These are phyloP conservation scores for Trichoderma sp. DNA, from an alignment of 2,329 filamentous ascomycete species.

Conservation along the genomic window DNA sequence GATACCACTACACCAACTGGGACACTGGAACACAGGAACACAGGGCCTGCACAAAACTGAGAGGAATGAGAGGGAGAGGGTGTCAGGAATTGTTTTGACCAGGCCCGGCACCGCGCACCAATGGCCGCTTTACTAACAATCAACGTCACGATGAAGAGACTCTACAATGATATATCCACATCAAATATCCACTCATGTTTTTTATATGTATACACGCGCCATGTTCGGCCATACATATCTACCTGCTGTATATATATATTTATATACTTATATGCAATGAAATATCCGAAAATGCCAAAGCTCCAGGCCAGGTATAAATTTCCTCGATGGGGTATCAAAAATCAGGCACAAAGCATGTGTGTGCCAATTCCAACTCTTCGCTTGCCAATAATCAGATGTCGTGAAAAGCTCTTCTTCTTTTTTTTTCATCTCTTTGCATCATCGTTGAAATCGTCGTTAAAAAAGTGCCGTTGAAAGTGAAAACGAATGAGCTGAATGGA, in stretches of 20 bases:
- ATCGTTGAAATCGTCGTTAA: background rate
- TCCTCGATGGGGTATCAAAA: constrained; percentile 30
- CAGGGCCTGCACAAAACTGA: background rate
- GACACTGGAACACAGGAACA: background rate
- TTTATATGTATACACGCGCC: background rate
- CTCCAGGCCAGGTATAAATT: constrained; percentile 19
- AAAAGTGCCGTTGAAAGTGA: background rate
- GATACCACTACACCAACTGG: background rate
- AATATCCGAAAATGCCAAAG: constrained; percentile 20
- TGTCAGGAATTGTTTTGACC: background rate
- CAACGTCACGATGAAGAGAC: background rate
- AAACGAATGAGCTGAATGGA: background rate
- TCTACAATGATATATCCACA: background rate
- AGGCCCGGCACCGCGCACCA: background rate
- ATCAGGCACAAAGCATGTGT: constrained; percentile 11
- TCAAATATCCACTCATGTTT: background rate
- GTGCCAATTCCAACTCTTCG: constrained; percentile 17
- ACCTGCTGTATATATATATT: constrained; percentile 18
- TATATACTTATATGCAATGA: constrained; percentile 23
- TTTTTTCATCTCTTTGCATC: background rate
- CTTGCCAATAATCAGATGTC: background rate
- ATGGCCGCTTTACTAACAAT: background rate
- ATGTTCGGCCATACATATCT: background rate
- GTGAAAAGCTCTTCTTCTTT: constrained; percentile 1
- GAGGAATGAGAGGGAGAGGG: background rate